Evolutionary conservation across 768 basidiomycete genomes (phyloP), one percentile per base, ranked within the genome.

Genomic region (Mrakia hoshinonis): DNA sequence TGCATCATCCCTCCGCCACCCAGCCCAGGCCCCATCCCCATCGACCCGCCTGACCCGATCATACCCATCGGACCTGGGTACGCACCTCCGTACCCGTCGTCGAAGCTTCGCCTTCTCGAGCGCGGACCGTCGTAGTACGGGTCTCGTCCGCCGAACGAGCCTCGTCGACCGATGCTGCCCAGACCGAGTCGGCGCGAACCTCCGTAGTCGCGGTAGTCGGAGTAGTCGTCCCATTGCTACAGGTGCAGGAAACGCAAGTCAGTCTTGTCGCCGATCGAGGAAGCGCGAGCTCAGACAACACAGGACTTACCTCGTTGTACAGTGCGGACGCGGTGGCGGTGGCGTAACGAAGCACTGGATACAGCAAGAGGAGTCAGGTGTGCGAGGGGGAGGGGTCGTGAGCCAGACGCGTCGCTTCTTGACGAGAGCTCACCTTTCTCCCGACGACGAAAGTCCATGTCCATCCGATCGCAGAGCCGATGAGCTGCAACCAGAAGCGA

Each of bases 211-310:
- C 34, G 34, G 34, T 61, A 61, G 58, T 61, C 58, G 18, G 58
- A 38, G 36, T 61, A 61, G 36, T 61, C 34, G 31, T 61, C 58
- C 58, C 58, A 61, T 38, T 61, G 58, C 34, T 58, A 36, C 1
- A 2, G 29, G 15, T 13, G 11, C 31, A 18, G 1, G 10, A 18
- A 58, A 18, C 11, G 4, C 29, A 34, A 34, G 29, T 58, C 10
- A 58, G 55, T 58, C 1, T 4, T 0, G 5, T 5, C 43, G 43
- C 15, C 1, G 29, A 20, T 3, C 2, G 55, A 58, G 55, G 18
- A 2, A 34, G 10, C 18, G 15, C 11, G 29, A 12, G 31, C 18
- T 1, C 0, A n/a, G 4, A 58, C 9, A 6, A 34, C 29, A 13
- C 5, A 58, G 18, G 13, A n/a, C 52, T 29, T 5, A 58, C 55